Base-by-base conservation (phyloP, 768 basidiomycete genomes). In the Tricholoma saponaceum region DNA sequence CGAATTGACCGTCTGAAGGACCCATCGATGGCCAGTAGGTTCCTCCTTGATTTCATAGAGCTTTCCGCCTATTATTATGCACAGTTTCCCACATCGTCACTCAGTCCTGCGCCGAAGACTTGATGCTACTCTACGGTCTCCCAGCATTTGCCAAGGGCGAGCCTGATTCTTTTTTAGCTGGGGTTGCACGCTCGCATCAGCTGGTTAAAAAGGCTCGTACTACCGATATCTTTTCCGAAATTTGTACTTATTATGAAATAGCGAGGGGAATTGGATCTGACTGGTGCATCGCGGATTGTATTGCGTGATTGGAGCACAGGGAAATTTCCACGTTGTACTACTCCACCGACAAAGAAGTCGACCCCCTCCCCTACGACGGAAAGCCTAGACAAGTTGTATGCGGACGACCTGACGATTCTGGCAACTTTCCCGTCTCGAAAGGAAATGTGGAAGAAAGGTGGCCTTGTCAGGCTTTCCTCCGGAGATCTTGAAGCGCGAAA, bases 111-210 rank as follows among this genome's bases (percentile, higher is more conserved):
- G 72, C 80, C 30, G 87, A 95, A 67, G 95, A 96, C 69, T 77
- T 97, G 41, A 95, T 95, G 90, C 72, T 96, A n/a, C 74, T 86
- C 51, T 96, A 95, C 74, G 85, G 81, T 62, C 76, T 94, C 13
- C 90, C 95, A 3, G 90, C 87, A 7, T 95, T 95, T 69, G 62
- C 80, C 8, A 76, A 76, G 46, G 86, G 87, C 2, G 85, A 95
- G 64, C 67, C 80, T 5, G 76, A 78, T 22, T 85, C 87, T 0
- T 95, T 96, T 79, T 77, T 97, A 35, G 78, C 85, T 23, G 84
- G 84, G 47, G 72, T 95, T 39, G 90, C 93, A 4, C 85, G 93
- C 46, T 79, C 87, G 13, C 80, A 83, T 55, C 84, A 86, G 46
- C 77, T 93, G 43, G 75, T 93, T 12, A 91, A 88, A 73, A 93